These are phyloP conservation scores for Sarocladiaceae sp. DNA, from an alignment of 2,329 filamentous ascomycete genomes.

Conservation along the genomic window DNA sequence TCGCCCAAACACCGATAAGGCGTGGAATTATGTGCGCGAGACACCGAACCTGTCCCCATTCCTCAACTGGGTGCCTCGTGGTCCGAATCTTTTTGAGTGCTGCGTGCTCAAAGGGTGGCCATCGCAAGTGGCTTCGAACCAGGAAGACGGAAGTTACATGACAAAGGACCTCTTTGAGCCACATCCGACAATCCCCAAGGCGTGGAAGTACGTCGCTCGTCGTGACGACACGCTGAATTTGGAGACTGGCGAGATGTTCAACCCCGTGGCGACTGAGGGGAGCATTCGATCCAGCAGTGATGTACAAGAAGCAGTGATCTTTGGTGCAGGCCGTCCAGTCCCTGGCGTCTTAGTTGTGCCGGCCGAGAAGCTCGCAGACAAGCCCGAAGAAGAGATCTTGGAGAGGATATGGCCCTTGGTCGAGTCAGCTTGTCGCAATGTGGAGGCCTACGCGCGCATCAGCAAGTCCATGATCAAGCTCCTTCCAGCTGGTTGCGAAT, in stretches of 20 bases:
- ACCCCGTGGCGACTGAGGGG: slow-evolving; percentile 57
- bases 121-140: slow-evolving; percentile 51
- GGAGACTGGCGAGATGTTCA: slow-evolving; percentile 65
- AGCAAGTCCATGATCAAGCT: slow-evolving; percentile 44
- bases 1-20: slow-evolving; percentile 21
- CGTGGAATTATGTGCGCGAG: slow-evolving; percentile 24
- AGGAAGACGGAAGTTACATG: slow-evolving; percentile 54
- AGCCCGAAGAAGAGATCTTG: slow-evolving; percentile 24
- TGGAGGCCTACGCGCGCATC: slow-evolving; percentile 29
- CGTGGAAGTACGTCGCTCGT: slow-evolving; percentile 58
- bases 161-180: slow-evolving; percentile 59
- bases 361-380: slow-evolving; percentile 20
- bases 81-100: slow-evolving; percentile 30
- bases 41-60: slow-evolving; percentile 9
- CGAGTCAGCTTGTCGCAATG: slow-evolving; percentile 21
- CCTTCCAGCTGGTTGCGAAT: slow-evolving; percentile 33
- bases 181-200: slow-evolving; percentile 45
- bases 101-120: slow-evolving; percentile 46
- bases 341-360: slow-evolving; percentile 54
- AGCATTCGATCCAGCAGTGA: slow-evolving; percentile 39
- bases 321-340: slow-evolving; percentile 52
- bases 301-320: slow-evolving; percentile 54
- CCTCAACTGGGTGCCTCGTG: slow-evolving; percentile 17
- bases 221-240: slow-evolving; percentile 56
- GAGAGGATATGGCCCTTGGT: slow-evolving; percentile 27